Percentiles rank a stretch among this genome's conserved stretches.
phyloP scores from a whole-genome alignment of 176 grass and related monocot species.

The Ensete glaucum region DNA sequence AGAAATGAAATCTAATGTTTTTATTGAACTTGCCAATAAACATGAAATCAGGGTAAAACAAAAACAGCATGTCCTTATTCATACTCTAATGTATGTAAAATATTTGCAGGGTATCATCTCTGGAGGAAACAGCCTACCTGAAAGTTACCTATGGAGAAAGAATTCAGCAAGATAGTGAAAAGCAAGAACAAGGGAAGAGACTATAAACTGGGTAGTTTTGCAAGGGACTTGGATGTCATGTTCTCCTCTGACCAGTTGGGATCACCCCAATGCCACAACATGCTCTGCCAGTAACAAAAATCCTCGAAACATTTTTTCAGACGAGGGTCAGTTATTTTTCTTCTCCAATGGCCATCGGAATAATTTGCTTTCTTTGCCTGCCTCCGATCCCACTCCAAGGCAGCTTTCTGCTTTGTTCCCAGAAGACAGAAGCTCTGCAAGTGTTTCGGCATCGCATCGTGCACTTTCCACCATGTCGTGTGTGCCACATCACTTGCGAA shows the following conservation, averaged over 20 bases:
- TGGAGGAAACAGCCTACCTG: too few species aligned
- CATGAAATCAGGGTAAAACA: too few species aligned
- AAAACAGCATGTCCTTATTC: too few species aligned
- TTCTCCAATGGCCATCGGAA: constrained; percentile 30
- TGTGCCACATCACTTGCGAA: constrained; percentile 39
- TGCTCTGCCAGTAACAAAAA: constrained; percentile 23
- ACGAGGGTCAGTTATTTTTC: constrained; percentile 25
- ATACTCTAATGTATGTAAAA: too few species aligned
- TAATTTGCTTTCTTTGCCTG: constrained; percentile 30
- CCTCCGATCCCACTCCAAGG: constrained; percentile 19
- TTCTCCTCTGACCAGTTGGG: not conserved
- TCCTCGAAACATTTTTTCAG: constrained; percentile 20
- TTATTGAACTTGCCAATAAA: too few species aligned
- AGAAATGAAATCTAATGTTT: too few species aligned
- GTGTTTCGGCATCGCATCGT: constrained; percentile 30
- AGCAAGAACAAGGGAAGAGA: too few species aligned
- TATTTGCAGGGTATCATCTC: too few species aligned
- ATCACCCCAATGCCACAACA: constrained; percentile 4
- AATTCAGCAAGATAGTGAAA: too few species aligned
- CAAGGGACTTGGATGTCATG: not conserved
- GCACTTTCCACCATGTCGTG: constrained; percentile 38
- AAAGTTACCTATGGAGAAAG: too few species aligned
- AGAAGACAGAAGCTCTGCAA: constrained; percentile 40
- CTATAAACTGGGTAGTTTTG: not conserved
- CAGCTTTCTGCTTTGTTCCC: constrained; percentile 26